Percentiles rank a stretch among this genome's conserved stretches.
Conservation (phyloP, 202 grass and related monocot species). For the Cymbopogon flexuosus region DNA sequence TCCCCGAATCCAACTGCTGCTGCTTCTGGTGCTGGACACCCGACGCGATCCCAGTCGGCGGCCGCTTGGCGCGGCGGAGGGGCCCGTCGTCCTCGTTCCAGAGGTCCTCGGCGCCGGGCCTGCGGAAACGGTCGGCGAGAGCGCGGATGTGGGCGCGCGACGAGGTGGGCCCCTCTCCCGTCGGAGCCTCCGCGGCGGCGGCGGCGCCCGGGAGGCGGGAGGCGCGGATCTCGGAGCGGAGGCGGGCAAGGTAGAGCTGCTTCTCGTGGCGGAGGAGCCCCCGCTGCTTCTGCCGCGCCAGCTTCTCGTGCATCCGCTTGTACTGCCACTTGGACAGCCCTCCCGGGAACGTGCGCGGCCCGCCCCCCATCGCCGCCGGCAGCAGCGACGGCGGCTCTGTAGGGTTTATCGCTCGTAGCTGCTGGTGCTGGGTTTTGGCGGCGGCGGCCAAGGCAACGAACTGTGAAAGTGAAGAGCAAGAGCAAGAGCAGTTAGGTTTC, state of each 20-base stretch:
- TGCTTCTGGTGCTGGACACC: neutral
- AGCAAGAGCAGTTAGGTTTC: neutral
- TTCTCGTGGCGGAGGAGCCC: conserved; percentile 76
- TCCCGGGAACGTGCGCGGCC: conserved; percentile 74
- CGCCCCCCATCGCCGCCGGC: conserved; percentile 57
- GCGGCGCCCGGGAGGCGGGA: conserved; percentile 18
- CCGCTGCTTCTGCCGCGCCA: conserved; percentile 63
- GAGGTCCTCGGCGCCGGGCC: conserved; percentile 69
- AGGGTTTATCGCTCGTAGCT: conserved; percentile 29
- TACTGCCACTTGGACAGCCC: conserved; percentile 84
- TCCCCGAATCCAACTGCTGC: conserved; percentile 1
- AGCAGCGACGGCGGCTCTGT: neutral
- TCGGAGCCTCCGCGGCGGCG: neutral
- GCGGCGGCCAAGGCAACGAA: neutral
- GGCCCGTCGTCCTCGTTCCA: conserved; percentile 92
- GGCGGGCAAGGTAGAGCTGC: conserved; percentile 86
- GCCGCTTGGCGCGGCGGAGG: conserved; percentile 6
- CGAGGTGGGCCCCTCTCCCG: conserved; percentile 27
- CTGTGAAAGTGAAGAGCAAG: neutral
- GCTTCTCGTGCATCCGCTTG: conserved; percentile 91
- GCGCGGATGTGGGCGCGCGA: conserved; percentile 60
- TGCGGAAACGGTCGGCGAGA: conserved; percentile 73
- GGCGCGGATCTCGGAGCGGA: conserved; percentile 67
- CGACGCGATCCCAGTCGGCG: neutral
- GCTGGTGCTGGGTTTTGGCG: conserved; percentile 17